phyloP scores from a whole-genome alignment of 2,329 filamentous ascomycete genomes.

The Colletotrichum chlorophyti region DNA sequence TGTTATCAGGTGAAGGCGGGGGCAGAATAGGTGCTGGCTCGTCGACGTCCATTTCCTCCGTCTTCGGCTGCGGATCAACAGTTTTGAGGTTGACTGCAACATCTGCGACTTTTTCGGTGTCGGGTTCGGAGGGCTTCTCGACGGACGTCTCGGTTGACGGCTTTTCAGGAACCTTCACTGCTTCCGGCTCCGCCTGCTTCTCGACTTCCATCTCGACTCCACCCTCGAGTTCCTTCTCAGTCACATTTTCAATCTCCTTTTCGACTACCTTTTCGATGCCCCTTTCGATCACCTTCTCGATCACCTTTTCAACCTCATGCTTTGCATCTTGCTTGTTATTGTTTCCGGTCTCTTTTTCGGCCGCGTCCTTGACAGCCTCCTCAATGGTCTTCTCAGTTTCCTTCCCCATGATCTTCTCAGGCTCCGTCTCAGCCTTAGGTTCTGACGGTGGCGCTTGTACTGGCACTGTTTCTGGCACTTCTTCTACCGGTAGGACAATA shows the following conservation, averaged over 20 bases:
- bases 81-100: not conserved
- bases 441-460: not conserved
- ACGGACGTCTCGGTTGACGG: not conserved
- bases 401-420: not conserved
- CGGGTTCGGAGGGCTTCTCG: not conserved
- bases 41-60: slow-evolving; percentile 51
- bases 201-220: not conserved
- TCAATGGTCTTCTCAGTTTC: not conserved
- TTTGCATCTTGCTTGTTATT: too few species aligned
- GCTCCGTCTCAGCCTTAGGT: not conserved
- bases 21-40: slow-evolving; percentile 18
- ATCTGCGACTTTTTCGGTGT: not conserved
- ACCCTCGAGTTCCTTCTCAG: not conserved
- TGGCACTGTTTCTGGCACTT: not conserved
- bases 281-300: not conserved
- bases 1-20: slow-evolving; percentile 5
- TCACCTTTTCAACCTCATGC: not conserved
- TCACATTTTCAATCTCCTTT: not conserved
- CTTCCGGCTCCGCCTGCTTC: not conserved
- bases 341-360: not conserved
- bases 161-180: not conserved
- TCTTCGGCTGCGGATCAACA: slow-evolving; percentile 39
- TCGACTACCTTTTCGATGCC: not conserved
- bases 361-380: too few species aligned
- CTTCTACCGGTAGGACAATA: too few species aligned